Evolutionary conservation across 192 early-diverging fungal species (phyloP), one percentile per base, ranked within the genome.

Genomic region (Mortierella hygrophila): DNA sequence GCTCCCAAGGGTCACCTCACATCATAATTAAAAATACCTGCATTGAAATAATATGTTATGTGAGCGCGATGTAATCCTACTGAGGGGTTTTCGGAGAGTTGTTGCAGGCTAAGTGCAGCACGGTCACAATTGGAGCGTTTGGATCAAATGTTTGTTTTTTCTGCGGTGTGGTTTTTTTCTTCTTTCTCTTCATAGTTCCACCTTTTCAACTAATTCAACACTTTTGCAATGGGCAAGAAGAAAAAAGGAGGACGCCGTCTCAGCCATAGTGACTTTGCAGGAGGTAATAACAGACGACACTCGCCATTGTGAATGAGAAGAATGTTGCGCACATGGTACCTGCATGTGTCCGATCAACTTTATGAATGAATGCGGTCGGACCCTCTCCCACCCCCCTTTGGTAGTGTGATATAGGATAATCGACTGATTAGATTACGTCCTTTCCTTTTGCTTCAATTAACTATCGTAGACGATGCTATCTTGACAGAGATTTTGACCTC

Each of bases 161-260:
- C 23, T 6, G 7, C 8, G 35, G 16, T 74, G 6, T 7, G 32
- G 26, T 52, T 55, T 29, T 32, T 32, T 29, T 52, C 15, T 21
- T 29, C 29, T 40, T 46, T 15, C 32, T 11, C 29, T 65, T 76
- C 26, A 1, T 6, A 44, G 2, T 13, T 41, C n/a, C 41, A 49
- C 23, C 40, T 38, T 0, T n/a, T 5, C 37, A 52, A 13, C 46
- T 38, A 18, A 6, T 46, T 4, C 44, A 7, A 4, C 8, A 69
- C 68, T 38, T 52, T 20, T 21, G 47, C 32, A 23, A 82, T 77
- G 76, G 65, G 60, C 23, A 82, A 82, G 37, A 82, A 82, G 81
- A 82, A 82, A 55, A 82, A 82, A 74, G 76, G 81, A 29, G 69
- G 35, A 38, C 47, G 70, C 20, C 75, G 81, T 35, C 2, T 57